Base-by-base conservation (phyloP, 371 early-diverging fungal genomes). In the Thermomucor indicae-seudaticae region DNA sequence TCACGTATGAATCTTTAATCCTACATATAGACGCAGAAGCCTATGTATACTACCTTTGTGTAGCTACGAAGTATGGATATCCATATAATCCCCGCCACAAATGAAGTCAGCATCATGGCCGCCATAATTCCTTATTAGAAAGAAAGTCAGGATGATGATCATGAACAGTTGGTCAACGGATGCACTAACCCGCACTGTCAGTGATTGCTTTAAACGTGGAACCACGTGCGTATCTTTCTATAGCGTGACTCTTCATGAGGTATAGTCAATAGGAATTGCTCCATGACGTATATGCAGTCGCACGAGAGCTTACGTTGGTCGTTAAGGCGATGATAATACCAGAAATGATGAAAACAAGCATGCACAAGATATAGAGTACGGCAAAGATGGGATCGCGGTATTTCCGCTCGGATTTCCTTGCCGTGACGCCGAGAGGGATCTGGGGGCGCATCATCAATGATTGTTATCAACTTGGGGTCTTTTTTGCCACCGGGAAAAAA, bases 321-420 rank as follows among this genome's bases (percentile, higher is more conserved):
- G 78, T 74, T 34, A 79, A 73, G 22, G 75, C 46, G 25, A 76
- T 55, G 12, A 78, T 62, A 24, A 79, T 49, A 4, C 81, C 81
- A 7, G 73, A 67, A 27, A 75, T 32, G 7, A 74, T 14, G 38
- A 75, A 80, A 3, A 62, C 44, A 6, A 55, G 23, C 12, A 80
- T 28, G n/a, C 64, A 60, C 6, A 73, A 27, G 6, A 63, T 31
- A 43, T 77, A 83, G 2, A 81, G 45, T 6, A 58, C 49, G 0
- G 75, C 78, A 58, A 83, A 83, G 17, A 75, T 43, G 0, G 80
- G 78, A 48, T 83, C 84, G 56, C 75, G 77, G 37, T 67, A 70
- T 42, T 80, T 79, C 40, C 75, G 69, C 28, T 75, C 60, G 19
- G 52, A 41, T 27, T 53, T 53, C 20, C 47, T 49, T 1, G 66